These are phyloP conservation scores for Limnanthes douglasii DNA, from an alignment of 345 rosid genomes.

Conservation along the genomic window DNA sequence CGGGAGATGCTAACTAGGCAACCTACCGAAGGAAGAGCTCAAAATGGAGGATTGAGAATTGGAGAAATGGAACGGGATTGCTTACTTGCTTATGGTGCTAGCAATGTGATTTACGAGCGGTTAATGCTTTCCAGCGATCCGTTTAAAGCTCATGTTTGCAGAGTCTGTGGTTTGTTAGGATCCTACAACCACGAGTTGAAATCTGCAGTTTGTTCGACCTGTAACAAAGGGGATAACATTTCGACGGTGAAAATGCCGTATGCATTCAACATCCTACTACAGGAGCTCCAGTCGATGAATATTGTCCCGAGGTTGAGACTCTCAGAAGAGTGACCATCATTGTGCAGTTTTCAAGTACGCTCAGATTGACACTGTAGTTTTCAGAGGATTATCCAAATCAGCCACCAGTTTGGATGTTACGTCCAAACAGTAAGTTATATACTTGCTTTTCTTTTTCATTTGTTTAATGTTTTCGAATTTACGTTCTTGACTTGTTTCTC, in stretches of 20 bases:
- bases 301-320: constrained; percentile 55
- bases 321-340: constrained; percentile 37
- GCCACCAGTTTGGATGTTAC: no score
- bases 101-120: constrained; percentile 79
- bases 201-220: constrained; percentile 56
- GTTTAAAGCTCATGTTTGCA: constrained; percentile 91
- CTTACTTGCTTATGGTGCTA: constrained; percentile 93
- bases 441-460: no score
- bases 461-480: no score
- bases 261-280: constrained; percentile 83
- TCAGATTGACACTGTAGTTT: no score
- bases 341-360: no score
- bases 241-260: constrained; percentile 80
- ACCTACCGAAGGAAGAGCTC: constrained; percentile 95
- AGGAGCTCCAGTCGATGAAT: constrained; percentile 90
- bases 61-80: constrained; percentile 99
- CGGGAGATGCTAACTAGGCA: constrained; percentile 85
- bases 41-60: constrained; percentile 94
- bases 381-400: no score
- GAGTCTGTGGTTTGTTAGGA: constrained; percentile 79
- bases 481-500: no score
- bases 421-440: no score
- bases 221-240: constrained; percentile 70
- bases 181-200: constrained; percentile 71
- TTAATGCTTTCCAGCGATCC: no score